A percentile compares a stretch with the other conserved stretches of the same genome.
Conservation (phyloP, 2,329 filamentous ascomycete species). For the Lanzia echinophila region DNA sequence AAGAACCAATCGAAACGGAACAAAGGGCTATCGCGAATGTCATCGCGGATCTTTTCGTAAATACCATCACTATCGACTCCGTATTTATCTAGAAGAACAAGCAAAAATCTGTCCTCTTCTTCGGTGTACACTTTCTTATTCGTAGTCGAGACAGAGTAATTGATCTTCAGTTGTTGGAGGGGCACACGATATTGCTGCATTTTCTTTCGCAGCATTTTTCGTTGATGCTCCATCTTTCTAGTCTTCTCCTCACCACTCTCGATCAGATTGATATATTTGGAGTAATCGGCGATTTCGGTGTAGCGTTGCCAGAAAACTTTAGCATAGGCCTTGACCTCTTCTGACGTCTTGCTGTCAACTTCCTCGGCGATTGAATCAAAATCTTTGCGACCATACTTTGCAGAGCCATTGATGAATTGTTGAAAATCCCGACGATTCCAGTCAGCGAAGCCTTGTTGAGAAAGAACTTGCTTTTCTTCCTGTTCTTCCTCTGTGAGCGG, state of each 20-base stretch:
- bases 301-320: conserved; percentile 97
- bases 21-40: conserved; percentile 87
- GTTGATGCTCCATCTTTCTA: conserved; percentile 83
- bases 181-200: conserved; percentile 95
- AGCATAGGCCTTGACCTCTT: conserved; percentile 85
- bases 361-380: conserved; percentile 82
- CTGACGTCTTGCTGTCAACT: conserved; percentile 79
- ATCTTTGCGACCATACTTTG: conserved; percentile 82
- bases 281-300: conserved; percentile 80
- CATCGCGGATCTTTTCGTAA: conserved; percentile 92
- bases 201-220: conserved; percentile 90
- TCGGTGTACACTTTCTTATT: conserved; percentile 99
- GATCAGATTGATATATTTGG: conserved; percentile 82
- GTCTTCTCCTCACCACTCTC: conserved; percentile 89
- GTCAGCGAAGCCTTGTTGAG: conserved; percentile 78
- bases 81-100: conserved; percentile 87
- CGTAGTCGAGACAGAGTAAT: conserved; percentile 96
- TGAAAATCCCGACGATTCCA: conserved; percentile 99
- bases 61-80: conserved; percentile 87
- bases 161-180: conserved; percentile 95
- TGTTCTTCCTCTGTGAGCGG: conserved; percentile 85
- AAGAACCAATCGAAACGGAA: conserved; percentile 99
- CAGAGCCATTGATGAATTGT: conserved; percentile 93
- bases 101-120: conserved; percentile 90
- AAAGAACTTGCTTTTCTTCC: conserved; percentile 75